Base-by-base conservation (phyloP, 148 eudicot genomes). In the Rhododendron kiyosumense region DNA sequence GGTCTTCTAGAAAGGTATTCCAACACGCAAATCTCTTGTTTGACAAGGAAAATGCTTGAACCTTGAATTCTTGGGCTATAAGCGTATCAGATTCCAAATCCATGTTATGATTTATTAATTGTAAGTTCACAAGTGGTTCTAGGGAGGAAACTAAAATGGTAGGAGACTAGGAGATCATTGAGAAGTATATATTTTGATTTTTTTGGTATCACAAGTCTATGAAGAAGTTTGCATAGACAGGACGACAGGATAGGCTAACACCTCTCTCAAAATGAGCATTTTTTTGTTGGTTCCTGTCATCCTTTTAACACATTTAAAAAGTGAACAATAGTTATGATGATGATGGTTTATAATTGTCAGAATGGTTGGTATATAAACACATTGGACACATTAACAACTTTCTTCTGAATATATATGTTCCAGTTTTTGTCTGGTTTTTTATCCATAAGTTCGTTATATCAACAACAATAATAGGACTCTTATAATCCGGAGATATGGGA, bases 1-100 rank as follows among this genome's bases (percentile, higher is more conserved):
- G 93, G 94, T 79, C 88, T 92, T 71, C 78, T 92, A 54, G 94
- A 92, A 89, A 92, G 94, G 94, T 92, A 87, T 79, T 73, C 34
- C 10, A 43, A 3, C 22, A n/a, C 43, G 76, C 14, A 71, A 65
- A 69, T 83, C 30, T 83, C 79, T 48, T 46, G 26, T 69, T 46
- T 65, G 22, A 3, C 34, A 83, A 45, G 49, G 14, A n/a, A 5
- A 41, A 83, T 43, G 20, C 43, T 41, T 36, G 75, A 46, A 63
- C 43, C 32, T 24, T 24, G 28, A 43, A 11, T 78, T 11, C 24
- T 79, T 26, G 76, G 38, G 76, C 36, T 28, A 14, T 71, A 3
- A 30, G 38, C 82, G 5, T 49, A 51, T 79, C 18, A 26, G 52
- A 13, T 28, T 28, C 30, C 36, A 49, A 79, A 32, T 49, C 32